phyloP scores from a whole-genome alignment of 2,329 filamentous ascomycete genomes.

The Pseudocercospora pini-densiflorae region DNA sequence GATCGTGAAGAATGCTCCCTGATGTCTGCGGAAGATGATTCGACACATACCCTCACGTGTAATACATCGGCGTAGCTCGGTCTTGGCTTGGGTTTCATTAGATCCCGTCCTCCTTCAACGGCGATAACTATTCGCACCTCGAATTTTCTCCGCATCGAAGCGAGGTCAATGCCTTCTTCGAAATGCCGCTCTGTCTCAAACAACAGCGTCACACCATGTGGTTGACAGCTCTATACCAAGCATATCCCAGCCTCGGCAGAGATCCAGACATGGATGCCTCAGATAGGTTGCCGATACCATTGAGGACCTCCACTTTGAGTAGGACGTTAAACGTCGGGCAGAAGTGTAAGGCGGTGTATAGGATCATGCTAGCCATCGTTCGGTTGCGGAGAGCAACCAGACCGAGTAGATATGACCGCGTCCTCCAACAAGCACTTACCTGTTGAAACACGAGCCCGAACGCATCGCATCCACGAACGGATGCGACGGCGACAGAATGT shows the following conservation, averaged over 20 bases:
- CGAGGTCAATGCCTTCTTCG: neutral
- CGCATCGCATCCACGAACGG: neutral
- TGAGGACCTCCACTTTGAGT: neutral
- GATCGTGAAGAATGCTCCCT: too few relatives aligned
- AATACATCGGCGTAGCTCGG: too few relatives aligned
- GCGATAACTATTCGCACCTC: neutral
- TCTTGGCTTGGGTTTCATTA: too few relatives aligned
- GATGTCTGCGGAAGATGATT: too few relatives aligned
- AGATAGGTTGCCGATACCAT: neutral
- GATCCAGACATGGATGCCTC: neutral
- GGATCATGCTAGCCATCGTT: neutral
- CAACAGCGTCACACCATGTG: constrained; percentile 4
- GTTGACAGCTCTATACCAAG: neutral
- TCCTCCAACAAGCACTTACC: constrained; percentile 1
- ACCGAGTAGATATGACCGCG: neutral
- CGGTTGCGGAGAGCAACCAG: neutral
- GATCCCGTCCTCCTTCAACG: too few relatives aligned
- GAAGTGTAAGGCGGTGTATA: constrained; percentile 8
- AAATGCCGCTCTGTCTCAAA: neutral
- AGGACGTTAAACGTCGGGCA: neutral
- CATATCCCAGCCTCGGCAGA: neutral
- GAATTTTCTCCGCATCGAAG: neutral
- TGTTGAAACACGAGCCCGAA: constrained; percentile 1
- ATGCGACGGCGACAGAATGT: neutral
- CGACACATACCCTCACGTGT: too few relatives aligned